These are phyloP conservation scores for Furcasterigmium sp. DNA, from an alignment of 2,329 filamentous ascomycete genomes.

Conservation along the genomic window DNA sequence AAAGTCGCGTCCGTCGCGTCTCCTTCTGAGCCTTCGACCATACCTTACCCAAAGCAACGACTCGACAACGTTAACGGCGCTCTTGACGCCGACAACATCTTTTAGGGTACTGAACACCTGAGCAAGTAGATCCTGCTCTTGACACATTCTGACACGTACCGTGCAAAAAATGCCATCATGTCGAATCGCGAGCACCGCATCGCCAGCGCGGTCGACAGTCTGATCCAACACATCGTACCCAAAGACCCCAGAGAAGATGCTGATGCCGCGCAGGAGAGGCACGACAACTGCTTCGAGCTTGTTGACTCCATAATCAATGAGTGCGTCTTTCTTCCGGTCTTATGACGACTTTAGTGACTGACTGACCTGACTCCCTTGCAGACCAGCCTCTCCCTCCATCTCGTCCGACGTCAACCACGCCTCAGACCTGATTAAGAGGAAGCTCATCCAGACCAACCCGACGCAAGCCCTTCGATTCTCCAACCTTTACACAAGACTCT, in stretches of 20 bases:
- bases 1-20: too few relatives aligned
- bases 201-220: constrained; percentile 71
- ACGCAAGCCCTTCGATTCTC: constrained; percentile 80
- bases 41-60: too few relatives aligned
- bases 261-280: constrained; percentile 61
- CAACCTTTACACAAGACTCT: constrained; percentile 82
- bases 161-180: constrained; percentile 10
- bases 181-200: constrained; percentile 53
- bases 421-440: constrained; percentile 85
- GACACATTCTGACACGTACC: background rate
- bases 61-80: too few relatives aligned
- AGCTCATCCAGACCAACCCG: constrained; percentile 72
- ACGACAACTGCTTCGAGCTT: constrained; percentile 54
- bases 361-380: constrained; percentile 17
- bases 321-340: constrained; percentile 25
- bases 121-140: background rate
- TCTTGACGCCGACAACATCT: too few relatives aligned
- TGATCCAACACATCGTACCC: constrained; percentile 71
- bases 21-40: too few relatives aligned
- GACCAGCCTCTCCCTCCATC: constrained; percentile 47
- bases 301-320: constrained; percentile 46
- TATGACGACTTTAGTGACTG: background rate
- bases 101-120: background rate
- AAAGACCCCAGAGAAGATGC: constrained; percentile 61
- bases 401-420: constrained; percentile 82